A percentile compares a stretch with the other conserved stretches of the same genome.
Conservation (phyloP, 2,329 filamentous ascomycete genomes). For the Paraconiothyrium brasiliense region DNA sequence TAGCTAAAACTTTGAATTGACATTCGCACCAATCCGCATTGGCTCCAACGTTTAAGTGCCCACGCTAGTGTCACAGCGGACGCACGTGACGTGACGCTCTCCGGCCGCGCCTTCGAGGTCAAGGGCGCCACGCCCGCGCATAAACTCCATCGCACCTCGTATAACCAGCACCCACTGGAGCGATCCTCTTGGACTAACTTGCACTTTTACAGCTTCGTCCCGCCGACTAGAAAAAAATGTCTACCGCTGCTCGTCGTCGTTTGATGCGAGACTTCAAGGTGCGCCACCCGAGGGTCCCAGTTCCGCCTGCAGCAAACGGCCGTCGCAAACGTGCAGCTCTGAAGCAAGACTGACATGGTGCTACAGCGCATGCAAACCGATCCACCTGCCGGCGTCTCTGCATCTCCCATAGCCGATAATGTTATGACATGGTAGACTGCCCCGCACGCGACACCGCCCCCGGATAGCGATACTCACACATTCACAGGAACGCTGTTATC, state of each 20-base stretch:
- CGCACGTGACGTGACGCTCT: constrained; percentile 13
- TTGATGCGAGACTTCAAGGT: constrained; percentile 99
- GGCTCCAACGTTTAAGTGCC: constrained; percentile 2
- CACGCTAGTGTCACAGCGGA: constrained; percentile 1
- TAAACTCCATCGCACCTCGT: constrained; percentile 7
- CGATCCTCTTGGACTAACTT: background rate
- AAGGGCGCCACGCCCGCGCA: constrained; percentile 1
- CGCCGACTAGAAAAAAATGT: constrained; percentile 66
- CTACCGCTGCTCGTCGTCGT: constrained; percentile 91
- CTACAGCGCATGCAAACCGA: constrained; percentile 97
- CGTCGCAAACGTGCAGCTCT: constrained; percentile 6
- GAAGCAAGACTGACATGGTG: constrained; percentile 21
- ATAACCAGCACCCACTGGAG: background rate
- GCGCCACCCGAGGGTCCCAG: constrained; percentile 44
- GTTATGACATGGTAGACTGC: constrained; percentile 87
- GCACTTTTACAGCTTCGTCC: background rate
- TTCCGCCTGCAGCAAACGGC: constrained; percentile 12
- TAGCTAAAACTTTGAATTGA: background rate
- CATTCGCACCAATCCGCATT: background rate
- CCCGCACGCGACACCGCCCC: constrained; percentile 39
- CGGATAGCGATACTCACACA: constrained; percentile 35
- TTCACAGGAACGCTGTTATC: constrained; percentile 91
- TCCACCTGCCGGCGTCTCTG: constrained; percentile 94
- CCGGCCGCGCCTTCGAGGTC: background rate
- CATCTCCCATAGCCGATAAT: constrained; percentile 94